Evolutionary conservation across 1,284 basidiomycete genomes (phyloP), one percentile per base, ranked within the genome.

Genomic region (Ceratobasidium sp.): DNA sequence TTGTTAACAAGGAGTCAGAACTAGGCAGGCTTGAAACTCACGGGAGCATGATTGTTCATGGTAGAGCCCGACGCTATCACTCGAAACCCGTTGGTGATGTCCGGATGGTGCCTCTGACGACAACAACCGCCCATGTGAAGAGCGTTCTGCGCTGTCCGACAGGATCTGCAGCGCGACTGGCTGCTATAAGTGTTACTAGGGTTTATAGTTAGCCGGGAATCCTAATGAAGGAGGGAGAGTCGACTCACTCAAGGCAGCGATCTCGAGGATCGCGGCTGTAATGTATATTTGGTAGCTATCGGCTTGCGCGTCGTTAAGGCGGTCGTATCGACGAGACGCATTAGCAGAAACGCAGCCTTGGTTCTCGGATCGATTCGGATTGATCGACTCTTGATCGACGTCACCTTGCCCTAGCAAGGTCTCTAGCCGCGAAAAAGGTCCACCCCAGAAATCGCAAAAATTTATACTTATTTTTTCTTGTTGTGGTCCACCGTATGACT

Each of bases 181-280:
- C 95, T 26, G 95, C 92, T 72, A 99, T 86, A 10, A 96, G 97
- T 0, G 97, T 98, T 78, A 94, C 95, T 97, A 82, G 1, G 64
- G 44, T 75, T 64, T 68, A 64, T 51, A 60, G 70, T 55, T 58
- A 60, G 53, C 46, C 33, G 20, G 44, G 66, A 26, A n/a, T 60
- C 42, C 55, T 20, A 33, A 13, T 33, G 26, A 73, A 68, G n/a
- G 13, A 73, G 53, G 60, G 28, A 13, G 33, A 46, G 39, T 66
- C 33, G n/a, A 86, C 91, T 79, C 84, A 95, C 95, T 90, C 85
- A 97, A 93, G 40, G 97, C 97, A 63, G 97, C 97, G 61, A 99
- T 90, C 86, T 99, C 97, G 39, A 96, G 87, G 2, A 96, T 92
- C 23, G 96, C 95, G 42, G 97, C 96, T 94, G 98, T 97, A 20